Evolutionary conservation across 2,329 filamentous ascomycete species (phyloP).

Genomic region (Rhytidhysteron rufulum): DNA sequence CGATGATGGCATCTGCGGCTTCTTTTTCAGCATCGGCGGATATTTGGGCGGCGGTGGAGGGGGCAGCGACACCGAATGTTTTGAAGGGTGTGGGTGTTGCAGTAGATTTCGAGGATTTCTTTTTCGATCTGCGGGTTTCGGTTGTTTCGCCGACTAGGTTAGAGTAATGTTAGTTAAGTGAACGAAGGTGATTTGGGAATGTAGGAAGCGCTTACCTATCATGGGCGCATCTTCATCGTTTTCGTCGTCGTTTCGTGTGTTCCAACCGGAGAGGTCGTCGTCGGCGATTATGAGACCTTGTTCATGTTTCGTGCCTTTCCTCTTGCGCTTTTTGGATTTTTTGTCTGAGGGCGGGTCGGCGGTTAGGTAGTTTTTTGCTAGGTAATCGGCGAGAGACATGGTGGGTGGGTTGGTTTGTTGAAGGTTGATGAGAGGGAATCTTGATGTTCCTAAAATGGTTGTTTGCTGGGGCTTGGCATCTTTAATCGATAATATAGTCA

Average conservation of each 20-base stretch:
- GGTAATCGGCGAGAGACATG: conserved; percentile 74
- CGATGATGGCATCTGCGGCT: conserved; percentile 75
- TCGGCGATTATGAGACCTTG: conserved; percentile 43
- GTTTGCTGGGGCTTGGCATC: too few species aligned
- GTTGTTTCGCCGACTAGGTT: conserved; percentile 25
- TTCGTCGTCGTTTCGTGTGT: conserved; percentile 47
- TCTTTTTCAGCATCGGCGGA: conserved; percentile 63
- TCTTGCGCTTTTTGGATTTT: conserved; percentile 52
- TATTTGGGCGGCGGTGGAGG: conserved; percentile 53
- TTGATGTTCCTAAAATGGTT: too few species aligned
- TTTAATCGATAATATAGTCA: too few species aligned
- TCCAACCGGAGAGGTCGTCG: conserved; percentile 53
- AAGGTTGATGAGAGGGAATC: too few species aligned
- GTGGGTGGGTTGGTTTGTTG: conserved; percentile 7
- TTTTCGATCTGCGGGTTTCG: conserved; percentile 69
- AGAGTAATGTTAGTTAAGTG: conserved; percentile 12
- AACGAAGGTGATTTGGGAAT: conserved; percentile 20
- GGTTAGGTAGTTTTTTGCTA: conserved; percentile 86
- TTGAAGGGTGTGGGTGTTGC: conserved; percentile 59
- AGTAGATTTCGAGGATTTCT: conserved; percentile 54
- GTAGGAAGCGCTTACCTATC: conserved; percentile 24
- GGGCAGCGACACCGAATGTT: conserved; percentile 54
- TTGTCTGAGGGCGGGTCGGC: conserved; percentile 51
- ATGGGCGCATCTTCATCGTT: conserved; percentile 54
- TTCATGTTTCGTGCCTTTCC: conserved; percentile 37